Evolutionary conservation across 495 filamentous ascomycete genomes (phyloP).

Genomic region (Annulohypoxylon bovei): DNA sequence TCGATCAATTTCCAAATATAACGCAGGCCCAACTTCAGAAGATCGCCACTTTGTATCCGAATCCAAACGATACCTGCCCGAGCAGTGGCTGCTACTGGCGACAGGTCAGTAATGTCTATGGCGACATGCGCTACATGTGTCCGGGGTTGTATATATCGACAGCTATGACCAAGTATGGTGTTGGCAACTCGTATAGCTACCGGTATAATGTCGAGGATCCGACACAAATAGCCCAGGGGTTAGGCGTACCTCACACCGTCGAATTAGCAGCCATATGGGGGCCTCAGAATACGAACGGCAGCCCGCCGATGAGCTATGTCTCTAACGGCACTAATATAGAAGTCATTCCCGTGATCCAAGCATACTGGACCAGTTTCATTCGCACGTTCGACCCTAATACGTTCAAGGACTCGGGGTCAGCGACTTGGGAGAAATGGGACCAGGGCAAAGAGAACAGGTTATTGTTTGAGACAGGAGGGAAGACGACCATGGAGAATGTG

Average conservation of each 20-base stretch:
- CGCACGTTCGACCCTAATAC: slow-evolving; percentile 71
- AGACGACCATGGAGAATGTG: slow-evolving; percentile 66
- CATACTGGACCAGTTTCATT: slow-evolving; percentile 77
- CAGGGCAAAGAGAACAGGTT: slow-evolving; percentile 55
- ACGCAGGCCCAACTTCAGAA: slow-evolving; percentile 59
- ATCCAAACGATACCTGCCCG: slow-evolving; percentile 53
- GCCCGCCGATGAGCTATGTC: slow-evolving; percentile 63
- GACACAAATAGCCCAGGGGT: slow-evolving; percentile 55
- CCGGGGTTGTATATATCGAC: slow-evolving; percentile 67
- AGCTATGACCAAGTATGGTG: slow-evolving; percentile 50
- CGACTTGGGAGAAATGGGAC: slow-evolving; percentile 46
- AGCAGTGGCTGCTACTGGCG: slow-evolving; percentile 64
- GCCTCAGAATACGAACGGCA: slow-evolving; percentile 37
- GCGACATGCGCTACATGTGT: slow-evolving; percentile 79
- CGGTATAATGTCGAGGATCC: slow-evolving; percentile 72
- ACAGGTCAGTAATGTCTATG: slow-evolving; percentile 70
- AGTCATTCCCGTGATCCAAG: slow-evolving; percentile 68
- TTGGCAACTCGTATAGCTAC: slow-evolving; percentile 66
- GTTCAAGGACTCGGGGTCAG: slow-evolving; percentile 48
- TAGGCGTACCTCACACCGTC: slow-evolving; percentile 70
- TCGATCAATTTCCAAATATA: slow-evolving; percentile 70
- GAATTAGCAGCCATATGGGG: slow-evolving; percentile 73
- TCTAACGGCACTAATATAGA: slow-evolving; percentile 58
- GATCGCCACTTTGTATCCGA: slow-evolving; percentile 70
- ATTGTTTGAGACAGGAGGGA: slow-evolving; percentile 64